A percentile compares a stretch with the other conserved stretches of the same genome.
These are phyloP conservation scores for Davidsoniella eucalypti DNA, from an alignment of 2,329 filamentous ascomycete species.

Conservation along the genomic window DNA sequence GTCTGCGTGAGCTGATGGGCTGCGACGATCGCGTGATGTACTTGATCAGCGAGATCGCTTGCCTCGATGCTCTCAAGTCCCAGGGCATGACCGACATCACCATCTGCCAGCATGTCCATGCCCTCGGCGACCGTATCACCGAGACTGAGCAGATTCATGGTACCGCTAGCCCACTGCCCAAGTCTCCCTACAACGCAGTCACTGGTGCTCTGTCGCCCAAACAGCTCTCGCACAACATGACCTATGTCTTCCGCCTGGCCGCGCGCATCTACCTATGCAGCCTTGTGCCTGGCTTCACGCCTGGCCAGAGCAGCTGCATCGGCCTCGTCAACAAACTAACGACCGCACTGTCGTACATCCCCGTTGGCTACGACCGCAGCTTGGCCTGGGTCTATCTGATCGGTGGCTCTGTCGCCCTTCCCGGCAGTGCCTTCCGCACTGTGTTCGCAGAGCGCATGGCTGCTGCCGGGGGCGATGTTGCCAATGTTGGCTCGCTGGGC, in stretches of 20 bases:
- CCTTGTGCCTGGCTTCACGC: slow-evolving; percentile 75
- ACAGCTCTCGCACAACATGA: slow-evolving; percentile 77
- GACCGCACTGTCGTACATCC: slow-evolving; percentile 63
- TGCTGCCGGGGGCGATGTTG: slow-evolving; percentile 54
- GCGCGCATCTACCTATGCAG: slow-evolving; percentile 95
- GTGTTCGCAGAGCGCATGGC: slow-evolving; percentile 63
- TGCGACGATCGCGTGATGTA: slow-evolving; percentile 98
- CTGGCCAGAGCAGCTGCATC: slow-evolving; percentile 54
- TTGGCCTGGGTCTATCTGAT: slow-evolving; percentile 89
- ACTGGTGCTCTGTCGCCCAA: slow-evolving; percentile 65
- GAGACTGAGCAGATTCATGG: slow-evolving; percentile 53
- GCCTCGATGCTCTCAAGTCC: slow-evolving; percentile 74
- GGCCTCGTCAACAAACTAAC: slow-evolving; percentile 66
- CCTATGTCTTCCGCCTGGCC: slow-evolving; percentile 74
- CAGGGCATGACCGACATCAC: slow-evolving; percentile 72
- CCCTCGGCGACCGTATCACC: slow-evolving; percentile 75
- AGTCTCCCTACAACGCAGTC: slow-evolving; percentile 31
- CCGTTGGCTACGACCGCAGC: slow-evolving; percentile 76
- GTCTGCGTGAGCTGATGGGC: slow-evolving; percentile 86
- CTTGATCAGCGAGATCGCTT: slow-evolving; percentile 91
- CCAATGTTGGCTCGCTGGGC: slow-evolving; percentile 70
- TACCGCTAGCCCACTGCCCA: slow-evolving; percentile 22
- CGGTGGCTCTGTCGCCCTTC: slow-evolving; percentile 60
- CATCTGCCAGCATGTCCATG: slow-evolving; percentile 75
- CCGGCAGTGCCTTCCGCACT: slow-evolving; percentile 56